Evolutionary conservation across 75 land plant species (phyloP), one percentile per base, ranked within the genome.

Genomic region (Pseudotsuga menziesii): DNA sequence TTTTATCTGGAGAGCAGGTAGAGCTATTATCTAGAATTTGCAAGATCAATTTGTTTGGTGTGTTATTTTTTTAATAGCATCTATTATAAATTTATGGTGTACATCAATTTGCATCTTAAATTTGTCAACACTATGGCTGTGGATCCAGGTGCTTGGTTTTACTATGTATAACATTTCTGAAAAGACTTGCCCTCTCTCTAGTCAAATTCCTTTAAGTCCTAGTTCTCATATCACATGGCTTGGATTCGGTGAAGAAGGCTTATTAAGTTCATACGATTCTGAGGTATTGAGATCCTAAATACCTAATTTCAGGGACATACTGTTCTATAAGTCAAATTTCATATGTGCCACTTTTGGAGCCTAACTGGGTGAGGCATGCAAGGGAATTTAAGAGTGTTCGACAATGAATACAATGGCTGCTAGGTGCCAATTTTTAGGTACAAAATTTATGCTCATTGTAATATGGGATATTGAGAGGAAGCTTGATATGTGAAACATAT

Each of bases 351-450:
- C 14, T 48, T 15, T 55, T 13, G 6, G 36, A 23, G 35, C 11
- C 55, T 19, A 76, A 35, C 39, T 41, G n/a, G 3, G 23, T 41
- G 11, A 74, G 32, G 59, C 52, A 15, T 88, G 61, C 75, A 97
- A 98, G 99, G 95, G 4, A 75, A 91, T 9, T 80, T 97, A 52
- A 86, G 99, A 76, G 83, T 94, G 57, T 88, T 80, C 52, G 78
- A 78, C 52, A 72, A 72, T n/a, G 89, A 89, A 74, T 94, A 66
- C 83, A 90, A 86, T 71, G 96, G 96, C 36, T 88, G 89, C 57
- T 94, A 95, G 98, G 77, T 97, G 23, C 99, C 99, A 57, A 48
- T 92, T 17, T 97, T 94, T 85, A 92, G 99, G 99, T 97, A 73
- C 26, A 17, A 29, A 64, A 16, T 36, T 25, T n/a, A 54, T 61